Conservation (phyloP, 192 early-diverging fungal species). For the Coemansia sp. region DNA sequence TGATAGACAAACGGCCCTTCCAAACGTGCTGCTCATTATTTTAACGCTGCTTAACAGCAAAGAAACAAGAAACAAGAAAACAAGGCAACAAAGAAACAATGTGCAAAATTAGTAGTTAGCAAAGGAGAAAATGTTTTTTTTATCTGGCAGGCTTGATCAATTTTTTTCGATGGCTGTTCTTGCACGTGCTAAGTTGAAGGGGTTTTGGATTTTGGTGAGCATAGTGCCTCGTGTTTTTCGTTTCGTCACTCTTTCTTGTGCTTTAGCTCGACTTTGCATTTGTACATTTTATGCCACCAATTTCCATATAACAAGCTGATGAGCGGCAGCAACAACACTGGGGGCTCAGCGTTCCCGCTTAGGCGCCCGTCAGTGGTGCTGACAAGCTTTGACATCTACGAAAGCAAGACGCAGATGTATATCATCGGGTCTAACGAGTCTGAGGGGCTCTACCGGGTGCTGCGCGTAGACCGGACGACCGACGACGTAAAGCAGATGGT, state of each 20-base stretch:
- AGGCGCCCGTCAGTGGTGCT: constrained; percentile 53
- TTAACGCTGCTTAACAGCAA: too few species aligned
- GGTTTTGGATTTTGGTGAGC: neutral
- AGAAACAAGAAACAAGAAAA: too few species aligned
- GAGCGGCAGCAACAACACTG: constrained; percentile 6
- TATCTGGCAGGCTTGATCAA: neutral
- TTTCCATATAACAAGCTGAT: neutral
- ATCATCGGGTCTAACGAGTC: constrained; percentile 83
- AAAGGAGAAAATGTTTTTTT: neutral
- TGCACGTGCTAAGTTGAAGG: neutral
- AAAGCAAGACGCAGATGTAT: constrained; percentile 82
- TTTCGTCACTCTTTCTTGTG: neutral
- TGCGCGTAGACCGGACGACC: constrained; percentile 86
- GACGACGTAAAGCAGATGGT: constrained; percentile 66
- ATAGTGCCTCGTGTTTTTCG: neutral
- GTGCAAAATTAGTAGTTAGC: neutral
- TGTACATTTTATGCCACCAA: neutral
- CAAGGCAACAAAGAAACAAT: neutral
- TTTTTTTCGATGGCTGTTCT: neutral
- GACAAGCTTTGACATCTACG: constrained; percentile 83
- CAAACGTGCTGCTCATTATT: constrained; percentile 13
- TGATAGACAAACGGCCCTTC: constrained; percentile 6
- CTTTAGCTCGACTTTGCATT: neutral
- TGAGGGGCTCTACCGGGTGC: constrained; percentile 74
- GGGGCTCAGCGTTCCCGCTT: constrained; percentile 23